Evolutionary conservation across 495 filamentous ascomycete species (phyloP), one percentile per base, ranked within the genome.

Genomic region (Bathelium albidoporum): DNA sequence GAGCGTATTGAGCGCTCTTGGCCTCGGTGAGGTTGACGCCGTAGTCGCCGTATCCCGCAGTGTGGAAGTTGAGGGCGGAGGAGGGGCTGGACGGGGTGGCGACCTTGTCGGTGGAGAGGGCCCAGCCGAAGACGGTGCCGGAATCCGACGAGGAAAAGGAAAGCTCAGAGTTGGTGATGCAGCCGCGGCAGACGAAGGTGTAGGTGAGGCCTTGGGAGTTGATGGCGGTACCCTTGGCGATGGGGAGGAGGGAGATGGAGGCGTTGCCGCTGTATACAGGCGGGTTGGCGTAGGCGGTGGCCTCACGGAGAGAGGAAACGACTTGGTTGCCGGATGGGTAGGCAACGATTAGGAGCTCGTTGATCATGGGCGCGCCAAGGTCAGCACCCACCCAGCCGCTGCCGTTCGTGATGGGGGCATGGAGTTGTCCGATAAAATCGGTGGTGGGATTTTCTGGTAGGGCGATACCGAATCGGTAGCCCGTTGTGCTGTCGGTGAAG

Each of bases 401-500:
- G n/a, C 71, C 71, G 4, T 55, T 59, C 12, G 53, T 32, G 2
- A 70, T 59, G 0, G 68, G 72, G 58, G 70, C 70, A n/a, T 62
- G 64, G 1, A 74, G 61, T 28, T 70, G 71, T 36, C 67, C 72
- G 61, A 74, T 74, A 58, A 73, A 74, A 49, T 65, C 59, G 34
- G 43, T 7, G 59, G 53, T 58, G 1, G 67, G 34, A 22, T 26
- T 60, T 2, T 62, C 18, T 7, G 72, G 69, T 1, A 74, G 64
- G 14, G 71, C 68, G 18, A 74, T 63, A 34, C 64, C 72, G 29
- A 74, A 70, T n/a, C 59, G 60, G 39, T 72, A 74, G 34, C 43
- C 29, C 16, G 66, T 68, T 1, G 39, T 28, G 20, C 58, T 63
- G 32, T 68, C 72, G 60, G 71, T 66, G 66, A 74, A 74, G 26